Evolutionary conservation across 495 filamentous ascomycete genomes (phyloP), one percentile per base, ranked within the genome.

Genomic region (Podospora conica): DNA sequence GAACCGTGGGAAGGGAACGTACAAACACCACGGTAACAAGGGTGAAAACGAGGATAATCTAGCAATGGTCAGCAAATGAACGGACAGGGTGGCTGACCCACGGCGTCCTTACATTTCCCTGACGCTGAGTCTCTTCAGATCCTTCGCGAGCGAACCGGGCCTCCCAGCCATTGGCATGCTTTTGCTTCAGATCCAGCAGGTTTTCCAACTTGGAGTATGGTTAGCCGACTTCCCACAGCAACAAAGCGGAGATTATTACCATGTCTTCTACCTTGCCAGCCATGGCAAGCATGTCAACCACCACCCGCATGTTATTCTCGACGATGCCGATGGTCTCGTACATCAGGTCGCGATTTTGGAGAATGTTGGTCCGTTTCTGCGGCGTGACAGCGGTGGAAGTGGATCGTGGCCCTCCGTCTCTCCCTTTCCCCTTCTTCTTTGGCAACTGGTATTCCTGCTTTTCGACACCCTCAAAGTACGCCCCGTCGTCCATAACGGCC

Each of bases 101-200:
- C 21, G 15, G 15, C 10, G 1, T n/a, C 23, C 67, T 20, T 24
- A 66, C 67, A 48, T 66, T 70, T 61, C 65, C 65, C 33, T 70
- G 68, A 5, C 68, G 60, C 27, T 66, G 65, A 3, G 60, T 40
- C 22, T 66, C 61, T 27, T 70, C 68, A 2, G 68, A 70, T 12
- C 65, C 64, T 59, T 71, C 61, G 21, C 61, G 60, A 0, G 69
- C 64, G 40, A 64, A 68, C 9, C 70, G 66, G 1, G 74, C 71
- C 55, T 76, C 74, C 56, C 61, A 67, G 8, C 68, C 68, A 40
- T 65, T 73, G 7, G 73, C 66, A n/a, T 76, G 68, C 53, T 73
- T 75, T 24, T 68, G 65, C 60, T 76, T 76, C 9, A 73, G 60
- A n/a, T 72, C 65, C 6, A 72, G 66, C 9, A 72, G 63, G 15